phyloP scores from a whole-genome alignment of 495 filamentous ascomycete species.

The Hypomontagnella monticulosa region DNA sequence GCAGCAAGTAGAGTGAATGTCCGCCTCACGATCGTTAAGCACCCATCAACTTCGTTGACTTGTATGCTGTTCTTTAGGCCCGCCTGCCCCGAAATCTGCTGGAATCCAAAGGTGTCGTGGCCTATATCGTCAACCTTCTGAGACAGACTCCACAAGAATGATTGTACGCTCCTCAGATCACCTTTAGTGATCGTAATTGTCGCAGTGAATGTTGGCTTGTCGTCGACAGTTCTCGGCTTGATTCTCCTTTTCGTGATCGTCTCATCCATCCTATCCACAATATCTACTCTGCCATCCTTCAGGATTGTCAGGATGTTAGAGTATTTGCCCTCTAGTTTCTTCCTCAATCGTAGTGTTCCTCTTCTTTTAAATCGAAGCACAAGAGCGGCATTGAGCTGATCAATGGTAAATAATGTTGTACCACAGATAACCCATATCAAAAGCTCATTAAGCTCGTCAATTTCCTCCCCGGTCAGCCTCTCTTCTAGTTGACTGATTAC shows the following conservation, averaged over 20 bases:
- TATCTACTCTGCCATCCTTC: conserved; percentile 12
- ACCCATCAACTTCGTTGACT: conserved; percentile 34
- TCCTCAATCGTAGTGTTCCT: conserved; percentile 30
- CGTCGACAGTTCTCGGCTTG: conserved; percentile 29
- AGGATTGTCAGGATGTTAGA: conserved; percentile 32
- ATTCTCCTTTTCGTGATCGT: conserved; percentile 23
- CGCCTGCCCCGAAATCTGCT: too few species aligned
- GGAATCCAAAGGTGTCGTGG: conserved; percentile 16
- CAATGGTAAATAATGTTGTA: conserved; percentile 12
- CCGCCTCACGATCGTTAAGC: conserved; percentile 37
- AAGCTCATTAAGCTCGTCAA: conserved; percentile 45
- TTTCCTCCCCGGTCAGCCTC: conserved; percentile 33
- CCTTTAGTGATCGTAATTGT: conserved; percentile 43
- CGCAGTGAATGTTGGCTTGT: conserved; percentile 37
- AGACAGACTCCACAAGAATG: conserved; percentile 38
- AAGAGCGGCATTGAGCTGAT: conserved; percentile 33
- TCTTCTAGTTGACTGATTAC: conserved; percentile 34
- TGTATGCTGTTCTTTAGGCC: conserved; percentile 29
- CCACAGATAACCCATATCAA: conserved; percentile 42
- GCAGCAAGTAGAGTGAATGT: conserved; percentile 27
- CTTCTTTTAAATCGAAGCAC: conserved; percentile 32
- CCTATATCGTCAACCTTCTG: conserved; percentile 27
- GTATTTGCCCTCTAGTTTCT: conserved; percentile 41
- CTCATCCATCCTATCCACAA: conserved; percentile 31
- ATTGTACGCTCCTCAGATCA: conserved; percentile 36